phyloP scores from a whole-genome alignment of 305 asterid genomes.

The Striga hermonthica region DNA sequence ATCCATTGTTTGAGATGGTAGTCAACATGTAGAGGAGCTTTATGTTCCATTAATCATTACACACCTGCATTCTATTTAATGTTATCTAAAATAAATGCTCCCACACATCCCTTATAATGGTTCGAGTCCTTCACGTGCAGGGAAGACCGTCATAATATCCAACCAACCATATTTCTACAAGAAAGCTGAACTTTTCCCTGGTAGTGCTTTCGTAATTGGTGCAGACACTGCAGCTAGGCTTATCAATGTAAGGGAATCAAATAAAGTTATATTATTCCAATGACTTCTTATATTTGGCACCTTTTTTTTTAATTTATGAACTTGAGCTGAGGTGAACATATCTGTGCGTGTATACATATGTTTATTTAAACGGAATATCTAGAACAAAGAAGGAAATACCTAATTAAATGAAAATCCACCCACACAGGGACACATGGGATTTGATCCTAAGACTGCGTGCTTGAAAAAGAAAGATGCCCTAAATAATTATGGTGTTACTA shows the following conservation, averaged over 20 bases:
- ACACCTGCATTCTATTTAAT: not conserved
- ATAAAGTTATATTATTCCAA: slow-evolving; percentile 10
- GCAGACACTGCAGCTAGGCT: slow-evolving; percentile 89
- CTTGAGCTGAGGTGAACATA: too few relatives aligned
- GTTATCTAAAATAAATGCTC: not conserved
- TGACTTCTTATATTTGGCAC: slow-evolving; percentile 9
- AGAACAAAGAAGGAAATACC: too few relatives aligned
- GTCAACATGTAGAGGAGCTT: too few relatives aligned
- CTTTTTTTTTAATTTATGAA: too few relatives aligned
- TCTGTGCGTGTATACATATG: too few relatives aligned
- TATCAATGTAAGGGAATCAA: slow-evolving; percentile 58
- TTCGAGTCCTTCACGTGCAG: slow-evolving; percentile 44
- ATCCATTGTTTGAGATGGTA: not conserved
- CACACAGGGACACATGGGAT: too few relatives aligned
- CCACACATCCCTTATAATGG: slow-evolving; percentile 13
- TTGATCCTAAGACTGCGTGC: too few relatives aligned
- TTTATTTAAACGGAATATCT: too few relatives aligned
- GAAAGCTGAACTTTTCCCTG: slow-evolving; percentile 92
- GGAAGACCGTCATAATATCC: slow-evolving; percentile 77
- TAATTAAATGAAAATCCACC: too few relatives aligned
- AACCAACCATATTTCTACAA: slow-evolving; percentile 93
- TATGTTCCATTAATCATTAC: too few relatives aligned
- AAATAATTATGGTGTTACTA: too few relatives aligned
- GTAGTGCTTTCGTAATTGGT: slow-evolving; percentile 87
- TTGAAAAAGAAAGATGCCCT: too few relatives aligned